Evolutionary conservation across 2,329 filamentous ascomycete genomes (phyloP), one percentile per base, ranked within the genome.

Genomic region (Stachybotrys chlorohalonatus): DNA sequence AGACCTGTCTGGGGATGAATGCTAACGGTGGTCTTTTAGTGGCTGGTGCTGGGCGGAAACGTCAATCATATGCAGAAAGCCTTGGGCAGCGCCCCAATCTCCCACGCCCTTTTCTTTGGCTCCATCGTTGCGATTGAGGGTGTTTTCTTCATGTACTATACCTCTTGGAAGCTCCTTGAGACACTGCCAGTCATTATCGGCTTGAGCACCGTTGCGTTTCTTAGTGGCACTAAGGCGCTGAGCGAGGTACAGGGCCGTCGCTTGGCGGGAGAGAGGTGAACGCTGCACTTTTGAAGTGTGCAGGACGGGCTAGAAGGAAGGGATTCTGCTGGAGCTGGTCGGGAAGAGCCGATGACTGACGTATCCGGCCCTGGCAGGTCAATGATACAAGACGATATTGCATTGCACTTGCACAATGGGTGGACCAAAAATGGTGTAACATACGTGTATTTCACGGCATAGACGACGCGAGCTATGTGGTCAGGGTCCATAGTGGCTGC

Each of bases 131-230:
- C 85, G 24, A 89, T 99, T 77, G 94, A 99, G 71, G 88, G 82
- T 15, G 85, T 96, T 55, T 96, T 99, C 74, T 93, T 94, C 76
- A 74, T 96, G 61, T 99, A 99, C 80, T 97, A 97, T 74, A 87
- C 82, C 53, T 83, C 75, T 66, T 96, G 93, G 92, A 96, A 86
- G 66, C 78, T 99, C 49, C 96, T 97, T 79, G 87, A 96, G 76
- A 84, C 84, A 13, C 77, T 99, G 52, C 92, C 91, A 5, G 85
- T 84, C 31, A 84, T 87, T 53, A 78, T 78, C 39, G 73, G 85
- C 48, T 81, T 94, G 32, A 84, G 85, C 15, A 72, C 81, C 31
- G 81, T 91, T 54, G 83, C 89, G 11, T 90, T 95, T 67, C 71
- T 97, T 58, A 96, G 90, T 68, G 94, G 94, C 55, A 91, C 87